A percentile compares a stretch with the other conserved stretches of the same genome.
These are phyloP conservation scores for Spathaspora girioi DNA, from an alignment of 805 yeast species.

Conservation along the genomic window DNA sequence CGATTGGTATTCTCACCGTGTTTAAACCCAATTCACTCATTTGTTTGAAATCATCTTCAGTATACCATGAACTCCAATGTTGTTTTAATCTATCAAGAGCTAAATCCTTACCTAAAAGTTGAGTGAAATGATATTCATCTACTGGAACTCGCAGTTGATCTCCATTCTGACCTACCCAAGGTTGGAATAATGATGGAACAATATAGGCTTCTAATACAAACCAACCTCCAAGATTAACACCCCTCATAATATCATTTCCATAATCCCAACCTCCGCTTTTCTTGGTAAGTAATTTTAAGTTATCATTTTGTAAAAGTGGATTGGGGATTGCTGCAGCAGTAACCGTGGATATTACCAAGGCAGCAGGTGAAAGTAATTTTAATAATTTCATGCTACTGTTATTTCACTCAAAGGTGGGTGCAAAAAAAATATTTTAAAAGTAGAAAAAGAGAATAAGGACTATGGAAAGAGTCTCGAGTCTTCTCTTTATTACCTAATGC, in stretches of 20 bases:
- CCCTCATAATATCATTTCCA: conserved; percentile 41
- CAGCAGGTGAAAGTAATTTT: not conserved
- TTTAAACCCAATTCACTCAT: conserved; percentile 69
- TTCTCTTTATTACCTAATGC: not conserved
- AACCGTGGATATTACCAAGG: not conserved
- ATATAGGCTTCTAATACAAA: conserved; percentile 82
- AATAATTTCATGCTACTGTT: not conserved
- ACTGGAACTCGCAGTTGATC: conserved; percentile 52
- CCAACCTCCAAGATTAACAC: conserved; percentile 91
- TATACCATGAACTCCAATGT: conserved; percentile 81
- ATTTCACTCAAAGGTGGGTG: not conserved
- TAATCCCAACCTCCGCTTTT: conserved; percentile 28
- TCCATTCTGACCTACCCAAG: conserved; percentile 35
- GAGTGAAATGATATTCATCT: conserved; percentile 75
- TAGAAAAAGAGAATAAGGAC: not conserved
- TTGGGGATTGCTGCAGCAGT: conserved; percentile 1
- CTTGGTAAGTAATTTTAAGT: conserved; percentile 11
- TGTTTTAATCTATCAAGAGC: conserved; percentile 49
- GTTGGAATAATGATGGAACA: conserved; percentile 70
- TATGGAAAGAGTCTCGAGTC: not conserved
- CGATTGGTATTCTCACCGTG: conserved; percentile 85
- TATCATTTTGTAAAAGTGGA: not conserved
- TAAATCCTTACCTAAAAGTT: conserved; percentile 56
- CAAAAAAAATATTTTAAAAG: not conserved
- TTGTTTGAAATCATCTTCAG: conserved; percentile 63